phyloP scores from a whole-genome alignment of 1,284 basidiomycete genomes.

The Melampsora larici-populina region DNA sequence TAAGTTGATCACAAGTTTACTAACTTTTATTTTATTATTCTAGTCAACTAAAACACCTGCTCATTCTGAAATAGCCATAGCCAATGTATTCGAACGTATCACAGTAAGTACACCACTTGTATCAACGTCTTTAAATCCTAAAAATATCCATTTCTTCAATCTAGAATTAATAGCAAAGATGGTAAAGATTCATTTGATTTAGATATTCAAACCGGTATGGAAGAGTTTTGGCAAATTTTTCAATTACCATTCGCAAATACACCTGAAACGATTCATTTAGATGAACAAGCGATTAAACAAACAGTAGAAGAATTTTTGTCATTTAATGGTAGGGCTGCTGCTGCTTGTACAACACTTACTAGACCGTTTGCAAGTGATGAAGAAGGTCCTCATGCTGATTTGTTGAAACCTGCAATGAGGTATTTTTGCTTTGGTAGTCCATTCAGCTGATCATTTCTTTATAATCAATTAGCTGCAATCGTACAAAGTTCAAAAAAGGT shows the following conservation, averaged over 20 bases:
- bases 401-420: conserved; percentile 74
- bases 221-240: conserved; percentile 85
- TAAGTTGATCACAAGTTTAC: too few relatives aligned
- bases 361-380: conserved; percentile 85
- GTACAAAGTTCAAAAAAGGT: too few relatives aligned
- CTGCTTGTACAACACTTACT: conserved; percentile 81
- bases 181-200: too few relatives aligned
- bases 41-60: conserved; percentile 48
- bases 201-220: conserved; percentile 70
- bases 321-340: too few relatives aligned
- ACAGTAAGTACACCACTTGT: conserved; percentile 60
- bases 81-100: conserved; percentile 70
- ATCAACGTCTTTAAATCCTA: conserved; percentile 80
- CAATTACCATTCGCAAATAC: conserved; percentile 69
- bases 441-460: too few relatives aligned
- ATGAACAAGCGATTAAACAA: conserved; percentile 69
- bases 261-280: too few relatives aligned
- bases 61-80: conserved; percentile 49
- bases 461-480: too few relatives aligned
- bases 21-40: too few relatives aligned
- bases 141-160: too few relatives aligned
- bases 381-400: conserved; percentile 79
- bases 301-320: conserved; percentile 85
- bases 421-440: conserved; percentile 93
- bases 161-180: conserved; percentile 61